Evolutionary conservation across 2,329 filamentous ascomycete genomes (phyloP).

Genomic region (Aspergillus pseudoterreus): DNA sequence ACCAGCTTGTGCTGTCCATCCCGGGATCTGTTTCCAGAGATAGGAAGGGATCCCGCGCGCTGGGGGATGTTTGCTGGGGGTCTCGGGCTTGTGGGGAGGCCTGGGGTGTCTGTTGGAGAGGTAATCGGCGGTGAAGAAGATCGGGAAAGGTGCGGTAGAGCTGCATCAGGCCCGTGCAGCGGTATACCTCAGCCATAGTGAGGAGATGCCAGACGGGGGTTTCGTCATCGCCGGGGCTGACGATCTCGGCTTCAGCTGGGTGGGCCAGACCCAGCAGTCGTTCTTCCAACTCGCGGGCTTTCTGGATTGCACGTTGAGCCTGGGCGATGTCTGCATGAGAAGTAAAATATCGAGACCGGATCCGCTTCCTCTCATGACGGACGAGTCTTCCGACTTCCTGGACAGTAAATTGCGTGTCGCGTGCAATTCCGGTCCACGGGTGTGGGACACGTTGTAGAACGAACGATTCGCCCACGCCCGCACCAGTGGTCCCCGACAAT

Average conservation of each 20-base stretch:
- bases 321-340: slow-evolving; percentile 32
- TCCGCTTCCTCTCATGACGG: slow-evolving; percentile 33
- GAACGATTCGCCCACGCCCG: slow-evolving; percentile 23
- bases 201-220: slow-evolving; percentile 53
- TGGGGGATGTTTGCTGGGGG: slow-evolving; percentile 8
- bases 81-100: slow-evolving; percentile 3
- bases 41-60: slow-evolving; percentile 23
- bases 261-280: slow-evolving; percentile 46
- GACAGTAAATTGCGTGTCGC: slow-evolving; percentile 34
- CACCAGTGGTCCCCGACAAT: slow-evolving; percentile 17
- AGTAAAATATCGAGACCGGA: slow-evolving; percentile 34
- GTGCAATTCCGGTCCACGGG: slow-evolving; percentile 38
- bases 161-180: slow-evolving; percentile 51
- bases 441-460: slow-evolving; percentile 35
- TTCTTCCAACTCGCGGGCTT: slow-evolving; percentile 43
- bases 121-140: slow-evolving; percentile 44
- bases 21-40: slow-evolving; percentile 19
- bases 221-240: slow-evolving; percentile 50
- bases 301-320: slow-evolving; percentile 33
- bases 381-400: slow-evolving; percentile 46
- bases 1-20: slow-evolving; percentile 16
- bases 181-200: slow-evolving; percentile 51
- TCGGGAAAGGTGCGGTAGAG: slow-evolving; percentile 54
- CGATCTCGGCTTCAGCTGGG: slow-evolving; percentile 45
- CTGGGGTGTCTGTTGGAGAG: slow-evolving; percentile 9